Evolutionary conservation across 768 basidiomycete genomes (phyloP), one percentile per base, ranked within the genome.

Genomic region (Kwoniella sp.): DNA sequence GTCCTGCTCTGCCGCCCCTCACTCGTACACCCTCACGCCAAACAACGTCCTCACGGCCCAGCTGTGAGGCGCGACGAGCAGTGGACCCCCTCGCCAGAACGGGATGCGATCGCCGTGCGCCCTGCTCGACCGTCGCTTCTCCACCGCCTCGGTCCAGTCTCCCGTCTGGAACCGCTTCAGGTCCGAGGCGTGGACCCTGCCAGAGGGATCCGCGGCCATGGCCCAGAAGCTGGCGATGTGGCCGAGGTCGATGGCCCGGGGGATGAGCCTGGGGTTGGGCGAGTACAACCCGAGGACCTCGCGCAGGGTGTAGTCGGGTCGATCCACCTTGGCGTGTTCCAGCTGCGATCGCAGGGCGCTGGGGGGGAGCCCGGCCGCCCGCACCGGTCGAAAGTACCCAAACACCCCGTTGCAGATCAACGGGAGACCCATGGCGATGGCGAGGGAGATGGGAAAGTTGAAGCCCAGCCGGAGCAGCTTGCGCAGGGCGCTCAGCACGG

Each of bases 151-250:
- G 11, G 33, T 29, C 53, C 53, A 55, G 11, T 47, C 31, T 22
- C 53, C 53, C 12, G 14, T 48, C 26, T 55, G 53, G 34, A 55
- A 55, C n/a, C 53, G 23, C 28, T 39, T 39, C 12, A 55, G 37
- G 48, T 55, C 53, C 15, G 37, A 38, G 28, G 25, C 44, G 20
- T 44, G 33, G 17, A 55, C 53, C 32, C 28, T 15, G 4, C 45
- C 45, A 20, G 53, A 47, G 38, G 33, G 23, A 41, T 48, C 40
- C n/a, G 53, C 53, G 20, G 46, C 46, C 19, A 48, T 41, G 11
- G 28, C 25, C 53, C 53, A 55, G 29, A 55, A 48, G 28, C 45
- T 48, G 28, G 36, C 15, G 5, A 48, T 25, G 37, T 48, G 46
- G 9, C 42, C 28, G 26, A 38, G 20, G 22, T 48, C 47, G 17